These are phyloP conservation scores for Poa pratensis DNA, from an alignment of 176 grass and related monocot species.

Conservation along the genomic window DNA sequence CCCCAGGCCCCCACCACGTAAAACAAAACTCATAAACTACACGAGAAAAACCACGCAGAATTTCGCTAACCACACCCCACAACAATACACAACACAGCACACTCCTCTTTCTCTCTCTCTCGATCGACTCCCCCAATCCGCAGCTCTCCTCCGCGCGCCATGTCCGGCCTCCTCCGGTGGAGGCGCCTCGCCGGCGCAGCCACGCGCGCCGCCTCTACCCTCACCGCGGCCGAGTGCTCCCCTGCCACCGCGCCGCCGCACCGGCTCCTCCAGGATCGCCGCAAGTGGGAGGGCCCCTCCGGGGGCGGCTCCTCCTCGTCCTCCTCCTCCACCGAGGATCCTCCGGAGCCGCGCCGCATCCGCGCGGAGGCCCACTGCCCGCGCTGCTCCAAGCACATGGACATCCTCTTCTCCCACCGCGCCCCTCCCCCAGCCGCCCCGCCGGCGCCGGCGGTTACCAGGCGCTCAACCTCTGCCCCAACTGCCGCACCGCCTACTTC, in stretches of 20 bases:
- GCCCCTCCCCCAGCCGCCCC: conserved; percentile 38
- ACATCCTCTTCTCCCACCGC: conserved; percentile 87
- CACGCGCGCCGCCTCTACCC: conserved; percentile 58
- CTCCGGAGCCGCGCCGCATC: conserved; percentile 72
- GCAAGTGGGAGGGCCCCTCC: conserved; percentile 72
- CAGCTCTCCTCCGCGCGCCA: conserved; percentile 41
- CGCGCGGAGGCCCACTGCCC: conserved; percentile 97
- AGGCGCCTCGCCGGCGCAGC: conserved; percentile 66
- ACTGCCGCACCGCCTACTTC: conserved; percentile 94
- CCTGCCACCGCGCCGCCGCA: conserved; percentile 34
- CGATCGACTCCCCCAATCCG: conserved; percentile 6
- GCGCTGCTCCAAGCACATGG: conserved; percentile 96
- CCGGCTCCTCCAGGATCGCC: conserved; percentile 58
- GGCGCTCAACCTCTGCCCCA: conserved; percentile 94
- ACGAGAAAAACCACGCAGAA: background rate
- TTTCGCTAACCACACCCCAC: conserved; percentile 43
- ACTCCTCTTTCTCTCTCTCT: conserved; percentile 17
- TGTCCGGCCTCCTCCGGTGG: conserved; percentile 89
- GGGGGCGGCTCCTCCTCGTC: conserved; percentile 17
- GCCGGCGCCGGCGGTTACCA: conserved; percentile 69
- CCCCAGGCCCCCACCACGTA: conserved; percentile 6
- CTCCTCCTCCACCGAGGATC: conserved; percentile 62
- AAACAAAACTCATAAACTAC: conserved; percentile 21
- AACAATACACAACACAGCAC: conserved; percentile 26
- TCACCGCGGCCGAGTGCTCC: conserved; percentile 45